These are phyloP conservation scores for Exophiala alcalophila DNA, from an alignment of 2,329 filamentous ascomycete genomes.

Conservation along the genomic window DNA sequence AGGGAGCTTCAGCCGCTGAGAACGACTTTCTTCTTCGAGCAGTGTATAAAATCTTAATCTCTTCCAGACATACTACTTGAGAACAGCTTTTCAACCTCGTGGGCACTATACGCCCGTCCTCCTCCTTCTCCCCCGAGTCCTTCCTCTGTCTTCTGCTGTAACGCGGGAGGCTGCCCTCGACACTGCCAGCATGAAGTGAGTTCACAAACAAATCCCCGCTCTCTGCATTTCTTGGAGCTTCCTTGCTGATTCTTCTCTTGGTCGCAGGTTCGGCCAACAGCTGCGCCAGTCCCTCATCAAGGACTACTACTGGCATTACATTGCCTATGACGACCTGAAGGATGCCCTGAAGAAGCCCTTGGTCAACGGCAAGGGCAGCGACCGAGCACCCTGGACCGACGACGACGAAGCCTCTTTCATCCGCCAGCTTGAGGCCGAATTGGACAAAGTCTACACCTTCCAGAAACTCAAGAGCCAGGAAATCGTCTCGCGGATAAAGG, in stretches of 20 bases:
- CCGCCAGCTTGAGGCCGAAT: constrained; percentile 77
- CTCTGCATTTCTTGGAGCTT: neutral
- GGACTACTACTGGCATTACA: constrained; percentile 98
- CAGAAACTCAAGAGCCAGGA: constrained; percentile 97
- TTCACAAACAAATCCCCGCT: constrained; percentile 2
- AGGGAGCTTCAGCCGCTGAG: no score
- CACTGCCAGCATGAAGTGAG: constrained; percentile 12
- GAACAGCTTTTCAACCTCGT: no score
- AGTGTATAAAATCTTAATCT: no score
- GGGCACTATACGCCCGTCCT: no score
- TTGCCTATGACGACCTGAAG: constrained; percentile 94
- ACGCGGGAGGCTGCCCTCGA: no score
- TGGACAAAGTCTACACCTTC: constrained; percentile 97
- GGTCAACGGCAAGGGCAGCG: constrained; percentile 50
- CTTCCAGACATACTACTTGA: no score
- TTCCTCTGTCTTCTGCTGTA: no score
- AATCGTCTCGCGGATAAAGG: constrained; percentile 84
- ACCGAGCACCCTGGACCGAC: constrained; percentile 73
- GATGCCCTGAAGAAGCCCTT: constrained; percentile 73
- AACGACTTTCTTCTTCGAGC: no score
- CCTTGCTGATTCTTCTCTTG: constrained; percentile 1
- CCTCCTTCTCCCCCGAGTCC: no score
- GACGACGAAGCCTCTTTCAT: constrained; percentile 91
- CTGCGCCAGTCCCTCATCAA: constrained; percentile 92
- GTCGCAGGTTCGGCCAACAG: constrained; percentile 82